These are phyloP conservation scores for Artemisia tridentata DNA, from an alignment of 129 eudicot genomes.

Conservation along the genomic window DNA sequence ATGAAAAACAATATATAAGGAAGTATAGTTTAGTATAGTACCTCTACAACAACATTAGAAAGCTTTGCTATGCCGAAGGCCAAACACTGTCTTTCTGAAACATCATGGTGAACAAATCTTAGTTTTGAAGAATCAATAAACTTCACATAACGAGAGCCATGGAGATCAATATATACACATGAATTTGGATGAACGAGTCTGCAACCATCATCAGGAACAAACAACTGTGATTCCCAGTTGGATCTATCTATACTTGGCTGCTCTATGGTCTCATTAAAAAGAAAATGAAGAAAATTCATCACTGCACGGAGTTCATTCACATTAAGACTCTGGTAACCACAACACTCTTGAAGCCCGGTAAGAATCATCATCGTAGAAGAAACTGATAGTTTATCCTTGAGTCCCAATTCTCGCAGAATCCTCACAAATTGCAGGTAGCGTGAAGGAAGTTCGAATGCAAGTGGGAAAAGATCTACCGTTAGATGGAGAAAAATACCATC, in stretches of 20 bases:
- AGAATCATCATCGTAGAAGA: slow-evolving; percentile 5
- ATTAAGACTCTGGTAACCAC: background rate
- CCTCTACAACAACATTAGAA: slow-evolving; percentile 15
- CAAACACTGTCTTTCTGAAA: slow-evolving; percentile 15
- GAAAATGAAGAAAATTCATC: slow-evolving; percentile 12
- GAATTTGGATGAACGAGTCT: slow-evolving; percentile 11
- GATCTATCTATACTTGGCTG: background rate
- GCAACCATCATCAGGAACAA: slow-evolving; percentile 17
- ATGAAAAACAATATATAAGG: too few species aligned
- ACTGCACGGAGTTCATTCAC: slow-evolving; percentile 5
- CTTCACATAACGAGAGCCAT: slow-evolving; percentile 10
- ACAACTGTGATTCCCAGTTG: slow-evolving; percentile 1
- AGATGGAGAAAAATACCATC: background rate
- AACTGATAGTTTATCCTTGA: slow-evolving; percentile 6
- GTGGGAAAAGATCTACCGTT: background rate
- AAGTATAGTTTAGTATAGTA: background rate
- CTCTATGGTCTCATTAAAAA: slow-evolving; percentile 3
- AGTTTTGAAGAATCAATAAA: slow-evolving; percentile 17
- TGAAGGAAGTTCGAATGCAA: slow-evolving; percentile 13
- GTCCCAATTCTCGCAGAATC: slow-evolving; percentile 13
- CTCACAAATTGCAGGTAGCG: slow-evolving; percentile 15
- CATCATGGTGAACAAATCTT: background rate
- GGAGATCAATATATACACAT: slow-evolving; percentile 11
- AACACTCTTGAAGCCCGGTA: background rate
- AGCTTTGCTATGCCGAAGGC: slow-evolving; percentile 14